Base-by-base conservation (phyloP, 805 yeast species). In the Pichia paraexigua region DNA sequence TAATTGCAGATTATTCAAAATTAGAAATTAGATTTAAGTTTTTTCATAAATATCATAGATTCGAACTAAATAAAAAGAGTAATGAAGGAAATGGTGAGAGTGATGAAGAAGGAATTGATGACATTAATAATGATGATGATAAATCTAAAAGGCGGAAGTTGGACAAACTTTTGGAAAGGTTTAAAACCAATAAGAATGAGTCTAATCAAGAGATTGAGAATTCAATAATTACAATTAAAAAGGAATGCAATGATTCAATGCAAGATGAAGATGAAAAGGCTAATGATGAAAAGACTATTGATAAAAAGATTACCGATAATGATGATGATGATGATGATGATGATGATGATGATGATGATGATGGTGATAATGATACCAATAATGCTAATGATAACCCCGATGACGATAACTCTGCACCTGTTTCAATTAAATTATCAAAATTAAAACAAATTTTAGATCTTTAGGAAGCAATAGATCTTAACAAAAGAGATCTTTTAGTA, bases 1-100 rank as follows among this genome's bases (percentile, higher is more conserved):
- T 50, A 7, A 46, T 50, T 35, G 53, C 40, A 15, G 50, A 50
- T 43, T 50, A 46, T 24, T 17, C 43, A 5, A 46, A 46, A 24
- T n/a, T 43, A 6, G 49, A 50, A 28, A 37, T 50, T 21, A 20
- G 32, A 24, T 11, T 50, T 13, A 50, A 42, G 28, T 47, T 46
- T 10, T 11, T 3, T 3, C 53, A 50, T 30, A 50, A 46, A 25
- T 24, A 27, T 27, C 53, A 50, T 46, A 28, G 43, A 9, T 28
- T 35, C 18, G 50, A 51, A 15, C 13, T 50, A 12, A 47, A 41
- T 24, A 10, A 49, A 28, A 25, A 25, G 25, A 20, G 21, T 2
- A 44, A 51, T 3, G 35, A 32, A 13, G 27, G 37, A 18, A 43
- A 1, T 25, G 24, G 8, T 25, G 27, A 15, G 2, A 20, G 20